Evolutionary conservation across 2,329 filamentous ascomycete species (phyloP), one percentile per base, ranked within the genome.

Genomic region (Curvularia hawaiiensis): DNA sequence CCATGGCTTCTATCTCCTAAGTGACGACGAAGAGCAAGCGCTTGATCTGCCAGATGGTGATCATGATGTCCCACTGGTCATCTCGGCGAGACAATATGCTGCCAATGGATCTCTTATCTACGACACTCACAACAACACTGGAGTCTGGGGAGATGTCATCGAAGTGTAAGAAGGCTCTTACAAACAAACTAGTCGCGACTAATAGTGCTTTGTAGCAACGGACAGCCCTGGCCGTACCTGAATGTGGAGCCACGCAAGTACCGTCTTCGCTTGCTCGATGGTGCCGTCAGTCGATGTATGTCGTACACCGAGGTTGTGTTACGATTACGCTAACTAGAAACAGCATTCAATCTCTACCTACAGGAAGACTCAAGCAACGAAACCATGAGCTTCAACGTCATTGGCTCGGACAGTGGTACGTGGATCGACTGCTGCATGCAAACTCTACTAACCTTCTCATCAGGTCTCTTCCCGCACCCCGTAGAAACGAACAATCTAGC

Each of bases 221-320:
- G 82, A 2, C 80, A 84, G 59, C 84, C 84, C 3, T 87, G 84
- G 84, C 84, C 84, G 3, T 85, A 78, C 59, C 58, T 85, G 3
- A 76, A 79, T 12, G 84, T 86, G 7, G 80, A 87, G 68, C 83
- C 83, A 4, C 79, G 84, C 63, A 86, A 85, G 67, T 86, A 87
- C 70, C 82, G 84, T 20, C 80, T 87, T 62, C 76, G 84, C 2
- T 66, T 86, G 53, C 77, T 85, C 26, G 80, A 86, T 68, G 79
- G 61, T 22, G 63, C 65, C 7, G 52, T 73, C 35, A 71, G 67
- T 48, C 60, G 70, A 50, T 62, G 67, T 70, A 60, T 54, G 60
- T 49, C 30, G 0, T 16, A 18, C 10, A 4, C 8, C 11, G 14
- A 3, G 24, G 9, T 3, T 16, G 12, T 45, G 2, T 5, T 7